Base-by-base conservation (phyloP, 371 early-diverging fungal genomes). In the Apophysomyces elegans region DNA sequence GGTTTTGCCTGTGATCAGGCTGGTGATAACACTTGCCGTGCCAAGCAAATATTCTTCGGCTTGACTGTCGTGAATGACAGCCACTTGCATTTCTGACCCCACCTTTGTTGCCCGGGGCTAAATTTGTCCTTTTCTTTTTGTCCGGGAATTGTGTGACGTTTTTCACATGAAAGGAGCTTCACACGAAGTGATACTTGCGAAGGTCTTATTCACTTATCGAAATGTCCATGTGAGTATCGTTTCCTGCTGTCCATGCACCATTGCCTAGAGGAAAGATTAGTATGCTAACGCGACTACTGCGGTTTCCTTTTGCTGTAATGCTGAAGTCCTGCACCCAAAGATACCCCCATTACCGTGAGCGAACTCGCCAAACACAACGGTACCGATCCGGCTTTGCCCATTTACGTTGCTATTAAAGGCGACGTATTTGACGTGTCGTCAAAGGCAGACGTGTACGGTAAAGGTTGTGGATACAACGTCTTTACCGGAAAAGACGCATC, bases 401-500 rank as follows among this genome's bases (percentile, higher is more conserved):
- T 94, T 65, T 95, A 93, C 71, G 86, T 95, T 14, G 94, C 91
- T 37, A 87, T 95, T 69, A 92, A 91, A 63, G 94, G 94, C 8
- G 84, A 81, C 57, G 84, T 95, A 4, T 95, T 90, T 68, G 94
- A 95, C 70, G 95, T 95, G 6, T 75, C 88, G 1, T 73, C 76
- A 50, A 92, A 90, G 64, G 79, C 76, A 32, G 78, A 79, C 39
- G 79, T 88, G 61, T 95, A 95, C 71, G 90, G 88, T 16, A 80
- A 83, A 37, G 90, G 84, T 18, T 80, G 81, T 37, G 85, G 89
- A 47, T 93, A 95, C 71, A 79, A 76, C 62, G 83, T 87, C 62
- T 94, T 95, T 75, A 78, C 92, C 26, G 94, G 95, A 62, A 90
- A 88, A 70, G 94, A 95, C 68, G 91, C 93, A 8, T 88, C 88